Base-by-base conservation (phyloP, 495 filamentous ascomycete species). In the Rusavskia elegans region DNA sequence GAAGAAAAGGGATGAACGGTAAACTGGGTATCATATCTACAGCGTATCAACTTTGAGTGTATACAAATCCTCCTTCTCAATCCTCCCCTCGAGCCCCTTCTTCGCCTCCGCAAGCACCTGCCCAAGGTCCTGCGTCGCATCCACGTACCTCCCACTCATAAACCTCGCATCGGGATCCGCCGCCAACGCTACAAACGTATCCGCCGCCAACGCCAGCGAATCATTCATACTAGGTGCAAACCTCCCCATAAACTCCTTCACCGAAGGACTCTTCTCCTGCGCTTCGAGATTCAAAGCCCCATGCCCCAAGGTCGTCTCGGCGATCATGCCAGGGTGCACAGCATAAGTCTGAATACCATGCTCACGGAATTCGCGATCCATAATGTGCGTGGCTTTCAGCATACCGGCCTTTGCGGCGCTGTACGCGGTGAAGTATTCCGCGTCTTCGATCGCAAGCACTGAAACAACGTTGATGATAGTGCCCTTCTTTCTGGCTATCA, bases 401-500 rank as follows among this genome's bases (percentile, higher is more conserved):
- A 62, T 50, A 5, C 39, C 57, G 10, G 59, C 55, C 16, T 60
- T 59, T 16, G 63, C 60, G 3, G 54, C 52, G 14, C 49, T 49
- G 23, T 62, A 59, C 16, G 57, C 57, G 11, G 58, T 57, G 48
- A 59, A 55, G 49, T 62, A 63, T 1, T 59, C 61, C 5, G 59
- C 35, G 3, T 40, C 41, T 2, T 55, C 36, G 2, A 52, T 50
- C 2, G 51, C 55, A 2, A 53, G 46, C n/a, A 55, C 32, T 7
- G 59, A 57, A 38, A 57, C 57, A 7, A 60, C 57, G n/a, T 58
- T 62, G 16, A 65, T 62, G 25, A 63, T 62, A 14, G 51, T 56
- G 14, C 63, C 63, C 19, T 23, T 32, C 1, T 50, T 41, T 1
- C 54, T 45, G 5, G 51, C 32, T 6, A 63, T 40, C 58, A 65